Base-by-base conservation (phyloP, 352 stramenopile species). In the Phytopythium delawarense region DNA sequence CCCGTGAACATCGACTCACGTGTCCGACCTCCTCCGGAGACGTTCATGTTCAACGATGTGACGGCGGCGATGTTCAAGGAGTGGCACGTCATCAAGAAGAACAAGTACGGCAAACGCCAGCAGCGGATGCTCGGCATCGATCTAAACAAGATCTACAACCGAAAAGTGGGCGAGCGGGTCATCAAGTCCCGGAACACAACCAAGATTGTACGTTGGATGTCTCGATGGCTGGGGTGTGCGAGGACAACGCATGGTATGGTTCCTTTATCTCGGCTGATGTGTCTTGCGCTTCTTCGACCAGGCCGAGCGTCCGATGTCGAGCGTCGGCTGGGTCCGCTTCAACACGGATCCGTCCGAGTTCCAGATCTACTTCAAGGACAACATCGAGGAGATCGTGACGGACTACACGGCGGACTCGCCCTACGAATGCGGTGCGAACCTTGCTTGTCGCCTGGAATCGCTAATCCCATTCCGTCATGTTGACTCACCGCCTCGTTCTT, bases 1-100 rank as follows among this genome's bases (percentile, higher is more conserved):
- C 76, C 79, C 7, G 67, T 74, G 20, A 88, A 83, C 57, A 55
- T 90, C 52, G 79, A 92, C 57, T 85, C 76, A 37, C 82, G 85
- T 35, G 70, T 76, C 15, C 87, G 87, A 23, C 87, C 87, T 13
- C 84, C 83, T 34, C 87, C 87, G 1, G 84, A 93, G 62, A 96
- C 87, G 37, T 96, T 96, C 69, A 96, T 96, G 87, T 96, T 94
- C 61, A 96, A 96, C 71, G 87, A 96, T 67, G 85, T 96, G 56
- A 96, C 85, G 23, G 87, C 85, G 3, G 87, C 81, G 7, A 94
- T 94, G 84, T 96, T 94, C 71, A 94, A 96, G 66, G 87, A 96
- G 64, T 96, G 87, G 87, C 87, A 88, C 37, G 79, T 96, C 44
- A 91, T 93, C 62, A 96, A 96, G 72, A 96, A 94, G 65, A 96